phyloP scores from a whole-genome alignment of 495 filamentous ascomycete species.

The Penicillium chermesinum region DNA sequence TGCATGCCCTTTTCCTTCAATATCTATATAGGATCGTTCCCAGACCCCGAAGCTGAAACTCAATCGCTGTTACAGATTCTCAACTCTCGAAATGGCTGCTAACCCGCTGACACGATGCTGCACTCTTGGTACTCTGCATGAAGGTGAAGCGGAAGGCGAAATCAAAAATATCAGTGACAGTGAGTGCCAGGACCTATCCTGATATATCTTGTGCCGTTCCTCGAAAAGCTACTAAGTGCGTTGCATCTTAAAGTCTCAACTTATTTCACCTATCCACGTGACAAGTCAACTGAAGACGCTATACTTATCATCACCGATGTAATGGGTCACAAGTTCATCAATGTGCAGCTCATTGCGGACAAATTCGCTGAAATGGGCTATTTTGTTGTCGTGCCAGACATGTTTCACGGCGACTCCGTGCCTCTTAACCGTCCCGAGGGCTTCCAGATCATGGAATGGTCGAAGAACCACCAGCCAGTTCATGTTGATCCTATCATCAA shows the following conservation, averaged over 20 bases:
- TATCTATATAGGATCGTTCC: not conserved
- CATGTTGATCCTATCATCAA: constrained; percentile 58
- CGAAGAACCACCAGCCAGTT: constrained; percentile 38
- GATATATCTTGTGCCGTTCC: not conserved
- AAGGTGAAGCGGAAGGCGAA: constrained; percentile 20
- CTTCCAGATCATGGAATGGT: constrained; percentile 28
- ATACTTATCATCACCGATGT: constrained; percentile 30
- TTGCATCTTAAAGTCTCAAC: constrained; percentile 15
- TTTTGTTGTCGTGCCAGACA: constrained; percentile 60
- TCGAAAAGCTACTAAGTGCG: not conserved
- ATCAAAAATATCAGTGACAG: constrained; percentile 15
- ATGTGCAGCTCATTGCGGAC: constrained; percentile 51
- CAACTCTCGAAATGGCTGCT: not conserved
- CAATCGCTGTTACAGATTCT: not conserved
- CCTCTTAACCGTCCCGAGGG: constrained; percentile 21
- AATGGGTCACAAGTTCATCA: constrained; percentile 25
- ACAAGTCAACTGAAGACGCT: constrained; percentile 23
- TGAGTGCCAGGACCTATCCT: not conserved
- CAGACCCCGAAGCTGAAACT: not conserved
- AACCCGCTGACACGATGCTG: constrained; percentile 9
- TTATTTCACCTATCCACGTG: constrained; percentile 24
- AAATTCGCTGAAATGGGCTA: constrained; percentile 73
- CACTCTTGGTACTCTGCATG: constrained; percentile 14
- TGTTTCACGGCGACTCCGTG: constrained; percentile 27
- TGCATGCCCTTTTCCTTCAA: not conserved